A percentile compares a stretch with the other conserved stretches of the same genome.
Evolutionary conservation across 352 stramenopile species (phyloP).

Genomic region (Blastocystis sp.): DNA sequence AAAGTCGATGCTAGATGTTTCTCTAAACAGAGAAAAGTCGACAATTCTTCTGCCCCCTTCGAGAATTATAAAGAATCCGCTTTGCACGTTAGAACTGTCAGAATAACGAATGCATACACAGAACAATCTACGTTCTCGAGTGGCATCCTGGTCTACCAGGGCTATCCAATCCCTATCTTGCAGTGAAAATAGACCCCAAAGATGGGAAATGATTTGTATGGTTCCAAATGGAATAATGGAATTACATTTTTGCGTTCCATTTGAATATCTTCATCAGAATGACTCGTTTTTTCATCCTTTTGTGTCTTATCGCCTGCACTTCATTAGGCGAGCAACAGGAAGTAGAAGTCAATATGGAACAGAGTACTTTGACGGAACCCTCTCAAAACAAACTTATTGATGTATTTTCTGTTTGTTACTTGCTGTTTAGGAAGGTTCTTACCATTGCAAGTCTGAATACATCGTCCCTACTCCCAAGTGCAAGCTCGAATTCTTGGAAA

Average conservation of each 20-base stretch:
- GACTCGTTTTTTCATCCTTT: background rate
- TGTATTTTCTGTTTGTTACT: background rate
- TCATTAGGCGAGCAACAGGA: background rate
- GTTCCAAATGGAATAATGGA: background rate
- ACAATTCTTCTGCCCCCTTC: too few relatives aligned
- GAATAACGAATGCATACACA: too few relatives aligned
- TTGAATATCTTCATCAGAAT: background rate
- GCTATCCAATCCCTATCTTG: too few relatives aligned
- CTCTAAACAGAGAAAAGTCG: too few relatives aligned
- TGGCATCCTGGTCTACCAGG: too few relatives aligned
- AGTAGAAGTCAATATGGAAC: background rate
- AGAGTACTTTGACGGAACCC: background rate
- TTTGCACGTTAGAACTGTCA: too few relatives aligned
- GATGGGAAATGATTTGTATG: too few relatives aligned
- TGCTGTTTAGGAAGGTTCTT: background rate
- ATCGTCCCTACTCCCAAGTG: background rate
- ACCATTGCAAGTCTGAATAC: background rate
- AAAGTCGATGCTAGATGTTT: too few relatives aligned
- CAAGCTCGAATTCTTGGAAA: conserved; percentile 30
- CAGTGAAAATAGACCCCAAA: too few relatives aligned
- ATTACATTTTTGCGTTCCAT: background rate
- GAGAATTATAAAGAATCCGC: too few relatives aligned
- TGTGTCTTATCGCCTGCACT: background rate
- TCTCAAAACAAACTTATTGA: background rate
- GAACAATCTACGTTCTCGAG: too few relatives aligned